Base-by-base conservation (phyloP, 495 filamentous ascomycete genomes). In the Tuber magnatum region DNA sequence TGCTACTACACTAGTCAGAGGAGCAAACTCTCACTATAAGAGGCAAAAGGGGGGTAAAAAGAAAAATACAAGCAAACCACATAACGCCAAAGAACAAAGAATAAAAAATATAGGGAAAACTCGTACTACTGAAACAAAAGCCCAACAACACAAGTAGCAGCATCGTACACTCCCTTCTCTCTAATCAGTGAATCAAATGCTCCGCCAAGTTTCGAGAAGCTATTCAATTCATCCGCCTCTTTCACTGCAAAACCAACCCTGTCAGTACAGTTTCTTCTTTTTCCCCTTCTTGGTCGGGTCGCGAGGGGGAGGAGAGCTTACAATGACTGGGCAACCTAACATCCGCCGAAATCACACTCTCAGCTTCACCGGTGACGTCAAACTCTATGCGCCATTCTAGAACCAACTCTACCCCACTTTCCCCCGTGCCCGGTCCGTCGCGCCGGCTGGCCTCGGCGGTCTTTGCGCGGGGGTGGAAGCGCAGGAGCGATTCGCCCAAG, bases 301-400 rank as follows among this genome's bases (percentile, higher is more conserved):
- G 38, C 0, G n/a, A 73, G 56, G 12, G 9, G 70, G 40, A 40
- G 39, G 51, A 32, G n/a, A 71, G 74, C 80, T 71, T 80, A 84
- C 83, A 76, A 18, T 81, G 24, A 28, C 74, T 46, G 39, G 71
- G 78, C 1, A 81, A 71, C 40, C 75, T 75, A 32, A 77, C 80
- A 41, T 81, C 79, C 12, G 79, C 80, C 12, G 40, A 56, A 14
- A 81, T 24, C 8, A 22, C 20, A 20, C 80, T 81, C 73, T 78
- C 75, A 1, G 79, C 73, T 71, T 81, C 80, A 20, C 80, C 80
- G 6, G 71, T 74, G 1, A 71, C 12, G 9, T 77, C 79, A 3
- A 81, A 22, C 9, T 12, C 32, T 5, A 81, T 78, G 2, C 42
- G 41, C 80, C 80, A 81, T 7, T 68, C 61, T 14, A 81, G 18